phyloP scores from a whole-genome alignment of 805 yeast genomes.

The Vanderwaltozyma tropicalis region DNA sequence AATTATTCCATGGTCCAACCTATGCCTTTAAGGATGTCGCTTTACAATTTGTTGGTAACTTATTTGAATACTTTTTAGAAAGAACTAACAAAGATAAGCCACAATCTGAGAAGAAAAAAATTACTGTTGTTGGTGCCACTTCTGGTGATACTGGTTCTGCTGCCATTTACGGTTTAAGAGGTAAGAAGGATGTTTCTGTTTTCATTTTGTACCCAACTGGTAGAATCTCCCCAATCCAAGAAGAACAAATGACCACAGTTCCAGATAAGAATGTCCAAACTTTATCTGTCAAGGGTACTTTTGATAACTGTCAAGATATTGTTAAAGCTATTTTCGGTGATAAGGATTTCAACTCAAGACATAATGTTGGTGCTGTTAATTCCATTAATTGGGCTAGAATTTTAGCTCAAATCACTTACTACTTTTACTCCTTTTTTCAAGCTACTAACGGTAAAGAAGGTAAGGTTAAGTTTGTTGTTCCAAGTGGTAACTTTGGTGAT shows the following conservation, averaged over 20 bases:
- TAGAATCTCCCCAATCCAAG: slow-evolving; percentile 94
- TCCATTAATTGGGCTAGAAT: slow-evolving; percentile 99
- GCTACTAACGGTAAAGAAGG: slow-evolving; percentile 32
- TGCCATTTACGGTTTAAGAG: slow-evolving; percentile 94
- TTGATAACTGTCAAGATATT: slow-evolving; percentile 96
- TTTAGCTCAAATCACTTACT: slow-evolving; percentile 93
- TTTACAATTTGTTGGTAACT: slow-evolving; percentile 91
- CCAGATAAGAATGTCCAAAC: slow-evolving; percentile 89
- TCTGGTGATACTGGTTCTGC: slow-evolving; percentile 99
- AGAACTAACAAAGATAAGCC: slow-evolving; percentile 54
- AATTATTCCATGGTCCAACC: slow-evolving; percentile 97
- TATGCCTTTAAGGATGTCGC: slow-evolving; percentile 99
- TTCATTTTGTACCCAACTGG: slow-evolving; percentile 96
- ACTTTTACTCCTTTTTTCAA: slow-evolving; percentile 85
- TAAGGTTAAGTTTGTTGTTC: slow-evolving; percentile 78
- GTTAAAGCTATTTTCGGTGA: slow-evolving; percentile 93
- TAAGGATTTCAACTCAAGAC: slow-evolving; percentile 70
- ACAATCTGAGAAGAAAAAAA: slow-evolving; percentile 54
- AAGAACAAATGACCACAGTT: slow-evolving; percentile 97
- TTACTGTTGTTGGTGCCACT: slow-evolving; percentile 98
- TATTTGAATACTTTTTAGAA: slow-evolving; percentile 82
- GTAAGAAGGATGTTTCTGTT: slow-evolving; percentile 95
- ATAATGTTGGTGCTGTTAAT: slow-evolving; percentile 95
- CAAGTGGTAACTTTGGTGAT: slow-evolving; percentile 98
- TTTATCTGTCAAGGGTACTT: slow-evolving; percentile 87